Evolutionary conservation across 2,329 filamentous ascomycete genomes (phyloP).

Genomic region (Karstenula rhodostoma): DNA sequence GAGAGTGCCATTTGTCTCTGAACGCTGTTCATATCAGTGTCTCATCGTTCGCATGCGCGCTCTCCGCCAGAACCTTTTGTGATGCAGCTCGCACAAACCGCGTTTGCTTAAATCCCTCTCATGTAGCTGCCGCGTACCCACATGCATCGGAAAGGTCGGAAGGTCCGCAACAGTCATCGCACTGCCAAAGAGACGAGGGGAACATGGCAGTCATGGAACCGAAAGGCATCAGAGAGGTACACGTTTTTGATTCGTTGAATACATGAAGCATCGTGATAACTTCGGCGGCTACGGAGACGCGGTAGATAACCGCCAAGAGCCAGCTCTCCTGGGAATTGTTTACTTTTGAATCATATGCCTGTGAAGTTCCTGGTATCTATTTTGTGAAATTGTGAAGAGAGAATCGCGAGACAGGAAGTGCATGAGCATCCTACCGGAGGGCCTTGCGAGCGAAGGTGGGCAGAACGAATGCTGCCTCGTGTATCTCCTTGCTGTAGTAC

Average conservation of each 20-base stretch:
- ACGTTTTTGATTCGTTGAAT: slow-evolving; percentile 19
- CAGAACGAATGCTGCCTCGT: slow-evolving; percentile 91
- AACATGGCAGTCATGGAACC: background rate
- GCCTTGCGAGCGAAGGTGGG: slow-evolving; percentile 91
- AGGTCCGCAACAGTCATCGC: background rate
- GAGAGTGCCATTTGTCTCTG: slow-evolving; percentile 5
- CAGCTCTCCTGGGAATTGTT: slow-evolving; percentile 19
- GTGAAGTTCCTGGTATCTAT: slow-evolving; percentile 46
- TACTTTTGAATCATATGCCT: slow-evolving; percentile 32
- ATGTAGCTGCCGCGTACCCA: slow-evolving; percentile 19
- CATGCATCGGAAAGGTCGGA: slow-evolving; percentile 14
- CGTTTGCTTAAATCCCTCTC: slow-evolving; percentile 21
- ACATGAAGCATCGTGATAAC: slow-evolving; percentile 1
- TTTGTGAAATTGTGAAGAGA: slow-evolving; percentile 24
- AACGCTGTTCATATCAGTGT: background rate
- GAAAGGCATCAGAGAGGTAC: slow-evolving; percentile 5
- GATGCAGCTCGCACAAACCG: slow-evolving; percentile 20
- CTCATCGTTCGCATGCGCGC: slow-evolving; percentile 15
- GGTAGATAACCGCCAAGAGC: slow-evolving; percentile 9
- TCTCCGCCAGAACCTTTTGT: slow-evolving; percentile 16
- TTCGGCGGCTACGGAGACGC: slow-evolving; percentile 17
- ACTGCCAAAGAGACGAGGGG: background rate
- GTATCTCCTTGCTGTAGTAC: slow-evolving; percentile 98
- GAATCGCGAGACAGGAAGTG: slow-evolving; percentile 2
- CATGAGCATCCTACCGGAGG: slow-evolving; percentile 51